phyloP scores from a whole-genome alignment of 148 eudicot species.

The Pouteria glomerata region DNA sequence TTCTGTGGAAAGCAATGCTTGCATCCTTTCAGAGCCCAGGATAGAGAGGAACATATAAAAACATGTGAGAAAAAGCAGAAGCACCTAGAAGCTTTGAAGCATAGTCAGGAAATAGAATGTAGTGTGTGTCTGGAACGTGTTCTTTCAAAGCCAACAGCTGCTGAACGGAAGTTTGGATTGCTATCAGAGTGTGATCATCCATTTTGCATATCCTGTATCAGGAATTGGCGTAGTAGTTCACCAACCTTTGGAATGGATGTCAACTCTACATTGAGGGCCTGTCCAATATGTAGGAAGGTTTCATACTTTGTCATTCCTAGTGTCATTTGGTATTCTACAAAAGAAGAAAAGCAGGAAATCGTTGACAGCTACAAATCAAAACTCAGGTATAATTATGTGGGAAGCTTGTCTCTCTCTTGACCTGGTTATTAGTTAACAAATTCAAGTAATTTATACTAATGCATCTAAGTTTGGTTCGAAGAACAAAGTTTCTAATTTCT shows the following conservation, averaged over 20 bases:
- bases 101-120: slow-evolving; percentile 95
- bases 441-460: neutral
- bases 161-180: slow-evolving; percentile 87
- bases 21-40: slow-evolving; percentile 84
- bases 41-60: slow-evolving; percentile 69
- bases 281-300: slow-evolving; percentile 93
- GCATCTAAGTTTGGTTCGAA: neutral
- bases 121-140: slow-evolving; percentile 94
- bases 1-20: slow-evolving; percentile 72
- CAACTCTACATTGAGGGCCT: slow-evolving; percentile 85
- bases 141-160: slow-evolving; percentile 55
- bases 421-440: neutral
- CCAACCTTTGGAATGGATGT: slow-evolving; percentile 91
- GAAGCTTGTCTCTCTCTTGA: neutral
- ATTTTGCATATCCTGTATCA: slow-evolving; percentile 80
- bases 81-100: slow-evolving; percentile 60
- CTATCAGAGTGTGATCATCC: slow-evolving; percentile 96
- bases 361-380: slow-evolving; percentile 78
- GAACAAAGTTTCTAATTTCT: neutral
- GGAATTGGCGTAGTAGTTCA: slow-evolving; percentile 89
- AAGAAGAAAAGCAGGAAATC: slow-evolving; percentile 77
- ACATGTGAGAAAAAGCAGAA: slow-evolving; percentile 71
- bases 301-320: slow-evolving; percentile 98
- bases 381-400: slow-evolving; percentile 52
- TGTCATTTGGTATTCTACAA: slow-evolving; percentile 81